These are phyloP conservation scores for Elongisporangium senticosum DNA, from an alignment of 352 stramenopile species.

Conservation along the genomic window DNA sequence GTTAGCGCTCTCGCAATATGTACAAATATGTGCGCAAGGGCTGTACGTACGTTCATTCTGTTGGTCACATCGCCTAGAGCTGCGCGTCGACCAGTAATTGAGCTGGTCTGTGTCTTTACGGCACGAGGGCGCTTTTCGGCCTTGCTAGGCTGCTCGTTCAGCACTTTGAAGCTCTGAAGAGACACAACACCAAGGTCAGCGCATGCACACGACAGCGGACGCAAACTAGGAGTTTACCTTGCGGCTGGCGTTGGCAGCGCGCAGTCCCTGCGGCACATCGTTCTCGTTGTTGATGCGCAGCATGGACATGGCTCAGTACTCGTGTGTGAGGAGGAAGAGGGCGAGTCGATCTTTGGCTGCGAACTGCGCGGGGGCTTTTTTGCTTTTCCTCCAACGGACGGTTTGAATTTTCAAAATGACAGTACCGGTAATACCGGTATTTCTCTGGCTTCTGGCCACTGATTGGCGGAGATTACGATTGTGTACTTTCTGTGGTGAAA, in stretches of 20 bases:
- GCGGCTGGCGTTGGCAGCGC: constrained; percentile 25
- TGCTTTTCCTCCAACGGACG: too few relatives aligned
- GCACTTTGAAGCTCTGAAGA: constrained; percentile 34
- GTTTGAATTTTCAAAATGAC: too few relatives aligned
- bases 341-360: not conserved
- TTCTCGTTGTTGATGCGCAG: constrained; percentile 68
- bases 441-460: not conserved
- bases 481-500: not conserved
- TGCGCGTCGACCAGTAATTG: constrained; percentile 18
- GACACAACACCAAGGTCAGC: not conserved
- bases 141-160: constrained; percentile 33
- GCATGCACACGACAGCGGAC: constrained; percentile 5
- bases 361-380: constrained; percentile 1
- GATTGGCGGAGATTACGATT: not conserved
- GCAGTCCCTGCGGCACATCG: constrained; percentile 28
- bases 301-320: constrained; percentile 20
- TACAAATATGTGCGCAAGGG: not conserved
- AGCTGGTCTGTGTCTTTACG: constrained; percentile 31
- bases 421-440: too few relatives aligned
- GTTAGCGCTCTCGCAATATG: not conserved
- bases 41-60: constrained; percentile 50
- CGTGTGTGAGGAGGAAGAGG: not conserved
- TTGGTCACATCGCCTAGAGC: constrained; percentile 69
- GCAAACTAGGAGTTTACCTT: constrained; percentile 30
- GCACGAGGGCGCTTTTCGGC: constrained; percentile 56